Evolutionary conservation across 1,139 yeast genomes (phyloP), one percentile per base, ranked within the genome.

Genomic region (Protomyces inundatus): DNA sequence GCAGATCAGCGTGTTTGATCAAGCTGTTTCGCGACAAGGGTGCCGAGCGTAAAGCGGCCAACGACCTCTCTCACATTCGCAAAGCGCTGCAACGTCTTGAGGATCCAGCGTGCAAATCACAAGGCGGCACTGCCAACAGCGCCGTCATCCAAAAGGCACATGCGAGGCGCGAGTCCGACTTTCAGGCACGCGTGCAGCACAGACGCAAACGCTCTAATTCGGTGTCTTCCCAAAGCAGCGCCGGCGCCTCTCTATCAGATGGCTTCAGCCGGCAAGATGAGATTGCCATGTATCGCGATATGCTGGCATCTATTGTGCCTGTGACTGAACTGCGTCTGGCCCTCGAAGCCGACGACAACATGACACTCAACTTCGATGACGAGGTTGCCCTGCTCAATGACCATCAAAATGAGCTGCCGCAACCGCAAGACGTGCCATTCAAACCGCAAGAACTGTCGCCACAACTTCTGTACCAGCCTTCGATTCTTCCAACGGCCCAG

Each of bases 1-100:
- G 48, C 23, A 30, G 48, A n/a, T 42, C 48, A 10, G 54, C 54
- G 10, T 53, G 56, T 35, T 14, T 32, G 32, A 36, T 53, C 46
- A 36, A 53, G 56, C 45, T 53, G 32, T 53, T 53, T 23, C 56
- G 56, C 12, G 56, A 53, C 46, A 53, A 53, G 30, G 56, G 56
- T n/a, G 56, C 56, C 23, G 56, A 53, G 46, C 45, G 56, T 3
- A 53, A 53, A 36, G 34, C 37, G 14, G 33, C 45, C 12, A 53
- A 53, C 12, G 56, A 53, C 37, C n/a, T 35, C 33, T 32, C 34
- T 10, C 56, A 53, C 34, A 32, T 50, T 9, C 37, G 37, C 23
- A 50, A 50, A 16, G 54, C 48, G n/a, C 32, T 42, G 16, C 48
- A 42, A 16, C 16, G 48, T 14, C 48, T 42, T 1, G 48, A 42